Evolutionary conservation across 2,329 filamentous ascomycete genomes (phyloP).

Genomic region (Claviceps monticola): DNA sequence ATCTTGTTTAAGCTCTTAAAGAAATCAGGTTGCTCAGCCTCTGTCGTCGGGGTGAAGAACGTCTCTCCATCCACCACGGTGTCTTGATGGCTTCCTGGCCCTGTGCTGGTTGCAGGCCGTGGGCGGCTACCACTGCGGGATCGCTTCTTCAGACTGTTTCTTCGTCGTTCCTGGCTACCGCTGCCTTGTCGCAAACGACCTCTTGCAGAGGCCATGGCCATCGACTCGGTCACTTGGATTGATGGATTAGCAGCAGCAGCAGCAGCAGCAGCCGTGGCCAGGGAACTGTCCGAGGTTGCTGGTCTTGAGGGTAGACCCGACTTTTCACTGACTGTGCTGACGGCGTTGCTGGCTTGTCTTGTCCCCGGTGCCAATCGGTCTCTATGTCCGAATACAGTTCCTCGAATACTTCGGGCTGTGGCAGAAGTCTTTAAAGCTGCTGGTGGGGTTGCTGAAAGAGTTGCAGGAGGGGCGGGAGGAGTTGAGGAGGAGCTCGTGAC

Average conservation of each 20-base stretch:
- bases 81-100: constrained; percentile 20
- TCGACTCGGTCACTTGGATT: constrained; percentile 65
- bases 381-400: constrained; percentile 62
- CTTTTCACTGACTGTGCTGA: constrained; percentile 23
- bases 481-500: constrained; percentile 18
- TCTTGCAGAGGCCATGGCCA: constrained; percentile 20
- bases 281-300: constrained; percentile 31
- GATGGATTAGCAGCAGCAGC: constrained; percentile 40
- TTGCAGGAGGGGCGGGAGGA: not conserved
- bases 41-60: constrained; percentile 34
- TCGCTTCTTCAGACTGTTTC: constrained; percentile 39
- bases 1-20: constrained; percentile 29
- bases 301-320: constrained; percentile 16
- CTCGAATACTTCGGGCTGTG: constrained; percentile 54
- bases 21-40: constrained; percentile 27
- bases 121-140: constrained; percentile 35
- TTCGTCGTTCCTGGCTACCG: constrained; percentile 23
- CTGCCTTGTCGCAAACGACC: constrained; percentile 19
- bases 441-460: constrained; percentile 22
- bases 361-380: constrained; percentile 30
- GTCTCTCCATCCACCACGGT: constrained; percentile 36
- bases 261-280: constrained; percentile 1
- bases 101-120: constrained; percentile 30
- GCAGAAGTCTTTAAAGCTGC: constrained; percentile 57
- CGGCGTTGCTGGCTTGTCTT: constrained; percentile 21